Conservation (phyloP, 805 yeast genomes). For the Kuraishia piskuri region DNA sequence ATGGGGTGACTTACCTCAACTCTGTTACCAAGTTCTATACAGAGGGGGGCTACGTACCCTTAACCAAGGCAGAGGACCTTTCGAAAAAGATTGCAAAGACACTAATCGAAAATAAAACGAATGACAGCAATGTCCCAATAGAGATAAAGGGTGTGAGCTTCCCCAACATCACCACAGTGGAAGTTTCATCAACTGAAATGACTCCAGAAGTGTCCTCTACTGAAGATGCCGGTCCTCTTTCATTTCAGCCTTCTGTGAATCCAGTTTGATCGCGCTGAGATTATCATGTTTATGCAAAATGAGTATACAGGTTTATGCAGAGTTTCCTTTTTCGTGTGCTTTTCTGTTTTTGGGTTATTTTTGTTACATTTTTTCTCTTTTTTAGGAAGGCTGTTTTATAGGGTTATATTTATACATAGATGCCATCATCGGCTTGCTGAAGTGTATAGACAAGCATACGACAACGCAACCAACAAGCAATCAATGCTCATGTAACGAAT, state of each 20-base stretch:
- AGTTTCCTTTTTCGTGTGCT: too few species aligned
- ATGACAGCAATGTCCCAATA: neutral
- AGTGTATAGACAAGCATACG: too few species aligned
- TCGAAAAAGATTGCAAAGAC: neutral
- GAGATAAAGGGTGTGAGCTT: neutral
- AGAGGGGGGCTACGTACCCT: neutral
- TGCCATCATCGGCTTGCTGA: neutral
- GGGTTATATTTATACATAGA: neutral
- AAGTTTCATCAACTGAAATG: neutral
- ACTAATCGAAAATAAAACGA: neutral
- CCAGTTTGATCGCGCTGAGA: too few species aligned
- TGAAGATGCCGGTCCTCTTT: neutral
- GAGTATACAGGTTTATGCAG: neutral
- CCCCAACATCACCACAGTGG: neutral
- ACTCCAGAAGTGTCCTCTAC: neutral
- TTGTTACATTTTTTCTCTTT: neutral
- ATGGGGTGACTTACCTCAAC: constrained; percentile 22
- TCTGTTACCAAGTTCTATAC: constrained; percentile 22
- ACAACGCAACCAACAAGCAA: neutral
- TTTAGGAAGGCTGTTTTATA: neutral
- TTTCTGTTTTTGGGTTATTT: neutral
- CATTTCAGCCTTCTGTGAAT: neutral
- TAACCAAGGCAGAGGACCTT: neutral
- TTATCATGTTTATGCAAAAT: neutral
- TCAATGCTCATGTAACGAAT: neutral